Evolutionary conservation across 371 early-diverging fungal species (phyloP), one percentile per base, ranked within the genome.

Genomic region (Mucor sp.): DNA sequence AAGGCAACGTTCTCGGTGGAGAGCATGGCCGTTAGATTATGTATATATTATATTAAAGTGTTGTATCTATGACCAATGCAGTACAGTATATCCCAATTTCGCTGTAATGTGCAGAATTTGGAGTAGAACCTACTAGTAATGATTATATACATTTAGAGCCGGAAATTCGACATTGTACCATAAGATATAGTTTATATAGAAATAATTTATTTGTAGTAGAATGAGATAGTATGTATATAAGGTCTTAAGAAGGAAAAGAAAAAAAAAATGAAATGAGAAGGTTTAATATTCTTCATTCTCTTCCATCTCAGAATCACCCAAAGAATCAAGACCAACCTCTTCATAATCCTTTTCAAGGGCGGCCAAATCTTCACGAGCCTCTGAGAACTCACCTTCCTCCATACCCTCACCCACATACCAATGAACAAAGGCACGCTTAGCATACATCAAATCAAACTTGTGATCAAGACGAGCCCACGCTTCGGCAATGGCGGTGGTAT

Each of bases 281-380:
- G 27, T 4, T n/a, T 60, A 59, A 30, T 66, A 66, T 41, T 67
- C 57, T 3, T 67, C 61, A 27, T 65, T 70, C 44, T 74, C 74
- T 59, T 77, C 78, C 70, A 91, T 90, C 72, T 91, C 93, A 65
- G 90, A 93, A 57, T 87, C 92, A 71, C 87, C 90, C 44, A 87
- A 78, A 35, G 95, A 91, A 86, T 97, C 97, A 72, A 93, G 88
- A 59, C 94, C 96, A 66, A 97, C 97, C 85, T 97, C 97, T 81
- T 97, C 95, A 87, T 99, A 99, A 85, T 99, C 99, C 90, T 96
- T 95, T 88, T 99, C 99, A 63, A 99, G 93, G 65, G 97, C 97
- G 74, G 98, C 99, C 86, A 99, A 91, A 83, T 99, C 97, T 86
- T 99, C 82, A 73, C 81, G 78, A 47, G 95, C 95, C 80, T 95